These are phyloP conservation scores for Fusarium nanum DNA, from an alignment of 2,329 filamentous ascomycete genomes.

Conservation along the genomic window DNA sequence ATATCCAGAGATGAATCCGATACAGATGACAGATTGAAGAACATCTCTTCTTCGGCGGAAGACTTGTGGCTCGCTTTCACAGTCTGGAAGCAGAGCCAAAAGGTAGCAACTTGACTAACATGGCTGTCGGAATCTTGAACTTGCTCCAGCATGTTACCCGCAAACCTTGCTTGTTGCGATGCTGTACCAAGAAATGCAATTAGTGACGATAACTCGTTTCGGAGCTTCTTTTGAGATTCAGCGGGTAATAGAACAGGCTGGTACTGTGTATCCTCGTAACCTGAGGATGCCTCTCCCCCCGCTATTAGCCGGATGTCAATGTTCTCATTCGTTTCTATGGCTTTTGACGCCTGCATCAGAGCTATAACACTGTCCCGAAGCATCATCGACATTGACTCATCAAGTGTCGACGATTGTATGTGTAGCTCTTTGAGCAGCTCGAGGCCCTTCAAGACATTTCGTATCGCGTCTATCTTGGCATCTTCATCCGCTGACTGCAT, in stretches of 20 bases:
- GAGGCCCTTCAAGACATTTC: slow-evolving; percentile 80
- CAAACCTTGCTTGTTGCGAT: slow-evolving; percentile 69
- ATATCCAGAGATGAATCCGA: slow-evolving; percentile 54
- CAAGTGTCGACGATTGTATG: slow-evolving; percentile 73
- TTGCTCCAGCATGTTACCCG: slow-evolving; percentile 72
- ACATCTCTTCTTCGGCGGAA: slow-evolving; percentile 70
- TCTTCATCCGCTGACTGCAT: slow-evolving; percentile 88
- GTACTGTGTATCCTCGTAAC: slow-evolving; percentile 56
- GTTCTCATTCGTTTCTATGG: slow-evolving; percentile 17
- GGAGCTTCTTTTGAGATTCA: slow-evolving; percentile 74
- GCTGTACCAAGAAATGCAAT: slow-evolving; percentile 66
- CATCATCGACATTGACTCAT: slow-evolving; percentile 73
- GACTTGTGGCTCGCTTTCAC: slow-evolving; percentile 67
- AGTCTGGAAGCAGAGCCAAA: slow-evolving; percentile 84
- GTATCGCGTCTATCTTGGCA: slow-evolving; percentile 77
- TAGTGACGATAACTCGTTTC: slow-evolving; percentile 68
- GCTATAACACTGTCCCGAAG: slow-evolving; percentile 79
- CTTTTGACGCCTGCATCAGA: slow-evolving; percentile 46
- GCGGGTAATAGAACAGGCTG: slow-evolving; percentile 70
- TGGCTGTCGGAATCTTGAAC: slow-evolving; percentile 66
- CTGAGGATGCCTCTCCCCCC: slow-evolving; percentile 19
- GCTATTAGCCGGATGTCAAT: slow-evolving; percentile 48
- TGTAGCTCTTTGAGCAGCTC: slow-evolving; percentile 72
- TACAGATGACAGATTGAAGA: slow-evolving; percentile 67
- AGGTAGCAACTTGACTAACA: slow-evolving; percentile 72